A percentile compares a stretch with the other conserved stretches of the same genome.
Evolutionary conservation across 2,329 filamentous ascomycete species (phyloP).

Genomic region (Aspergillus vadensis): DNA sequence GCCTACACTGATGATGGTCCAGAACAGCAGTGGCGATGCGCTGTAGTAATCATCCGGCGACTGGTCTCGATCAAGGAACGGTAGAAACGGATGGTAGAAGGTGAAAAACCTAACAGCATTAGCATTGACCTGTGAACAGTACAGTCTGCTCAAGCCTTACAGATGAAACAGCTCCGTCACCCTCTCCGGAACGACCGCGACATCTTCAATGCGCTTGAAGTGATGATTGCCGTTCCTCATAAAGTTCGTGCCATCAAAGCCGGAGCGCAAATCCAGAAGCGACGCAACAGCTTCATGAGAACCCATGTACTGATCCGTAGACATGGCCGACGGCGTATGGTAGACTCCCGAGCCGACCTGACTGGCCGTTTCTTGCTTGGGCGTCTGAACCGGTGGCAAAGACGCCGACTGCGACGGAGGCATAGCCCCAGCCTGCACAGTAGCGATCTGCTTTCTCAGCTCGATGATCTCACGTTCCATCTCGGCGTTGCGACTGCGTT

Average conservation of each 20-base stretch:
- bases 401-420: conserved; percentile 26
- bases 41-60: conserved; percentile 60
- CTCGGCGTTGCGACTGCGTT: conserved; percentile 66
- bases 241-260: conserved; percentile 45
- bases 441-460: conserved; percentile 51
- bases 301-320: conserved; percentile 47
- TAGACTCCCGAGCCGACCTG: conserved; percentile 39
- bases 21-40: conserved; percentile 66
- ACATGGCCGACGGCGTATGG: conserved; percentile 39
- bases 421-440: conserved; percentile 30
- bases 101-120: conserved; percentile 60
- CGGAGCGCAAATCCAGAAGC: conserved; percentile 52
- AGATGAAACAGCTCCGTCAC: conserved; percentile 49
- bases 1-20: conserved; percentile 66
- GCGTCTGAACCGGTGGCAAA: conserved; percentile 31
- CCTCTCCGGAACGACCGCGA: conserved; percentile 46
- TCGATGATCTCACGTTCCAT: conserved; percentile 62
- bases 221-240: conserved; percentile 54
- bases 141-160: conserved; percentile 32
- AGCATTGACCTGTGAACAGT: conserved; percentile 9
- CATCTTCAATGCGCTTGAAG: conserved; percentile 55
- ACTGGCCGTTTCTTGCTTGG: conserved; percentile 41
- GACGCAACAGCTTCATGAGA: conserved; percentile 55
- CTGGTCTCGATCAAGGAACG: conserved; percentile 59
- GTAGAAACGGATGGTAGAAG: conserved; percentile 65